phyloP scores from a whole-genome alignment of 1,284 basidiomycete species.

The Heterobasidion parviporum region DNA sequence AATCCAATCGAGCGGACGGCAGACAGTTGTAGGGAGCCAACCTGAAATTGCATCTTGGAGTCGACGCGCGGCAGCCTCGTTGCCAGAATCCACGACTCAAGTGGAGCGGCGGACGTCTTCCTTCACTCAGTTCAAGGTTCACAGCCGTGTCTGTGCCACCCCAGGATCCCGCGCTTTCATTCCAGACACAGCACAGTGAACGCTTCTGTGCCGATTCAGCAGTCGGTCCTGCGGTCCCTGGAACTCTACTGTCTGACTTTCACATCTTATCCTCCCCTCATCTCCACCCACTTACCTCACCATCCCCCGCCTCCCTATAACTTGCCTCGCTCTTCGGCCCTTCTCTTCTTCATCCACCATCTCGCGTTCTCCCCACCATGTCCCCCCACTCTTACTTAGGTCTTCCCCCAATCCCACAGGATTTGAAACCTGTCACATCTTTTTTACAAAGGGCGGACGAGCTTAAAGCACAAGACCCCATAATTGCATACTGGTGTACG shows the following conservation, averaged over 20 bases:
- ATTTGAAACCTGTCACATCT: slow-evolving; percentile 61
- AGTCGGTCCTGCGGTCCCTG: too few relatives aligned
- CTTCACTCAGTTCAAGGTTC: too few relatives aligned
- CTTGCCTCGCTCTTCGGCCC: neutral
- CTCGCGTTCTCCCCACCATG: neutral
- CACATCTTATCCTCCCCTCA: neutral
- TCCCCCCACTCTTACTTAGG: slow-evolving; percentile 27
- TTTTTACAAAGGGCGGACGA: slow-evolving; percentile 90
- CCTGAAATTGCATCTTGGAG: neutral
- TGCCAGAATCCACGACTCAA: neutral
- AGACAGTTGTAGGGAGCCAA: neutral
- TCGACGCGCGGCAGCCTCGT: neutral
- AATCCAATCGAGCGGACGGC: too few relatives aligned
- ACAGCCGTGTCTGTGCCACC: too few relatives aligned
- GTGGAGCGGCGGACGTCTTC: neutral
- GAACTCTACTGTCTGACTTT: neutral
- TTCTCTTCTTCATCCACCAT: neutral
- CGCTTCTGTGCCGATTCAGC: too few relatives aligned
- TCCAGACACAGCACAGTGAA: too few relatives aligned
- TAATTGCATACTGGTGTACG: slow-evolving; percentile 94
- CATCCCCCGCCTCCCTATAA: too few relatives aligned
- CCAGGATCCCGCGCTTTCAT: too few relatives aligned
- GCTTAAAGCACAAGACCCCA: slow-evolving; percentile 71
- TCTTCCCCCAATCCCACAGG: slow-evolving; percentile 45
- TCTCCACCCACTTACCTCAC: too few relatives aligned